Conservation (phyloP, 148 eudicot genomes). For the Spergularia marina region DNA sequence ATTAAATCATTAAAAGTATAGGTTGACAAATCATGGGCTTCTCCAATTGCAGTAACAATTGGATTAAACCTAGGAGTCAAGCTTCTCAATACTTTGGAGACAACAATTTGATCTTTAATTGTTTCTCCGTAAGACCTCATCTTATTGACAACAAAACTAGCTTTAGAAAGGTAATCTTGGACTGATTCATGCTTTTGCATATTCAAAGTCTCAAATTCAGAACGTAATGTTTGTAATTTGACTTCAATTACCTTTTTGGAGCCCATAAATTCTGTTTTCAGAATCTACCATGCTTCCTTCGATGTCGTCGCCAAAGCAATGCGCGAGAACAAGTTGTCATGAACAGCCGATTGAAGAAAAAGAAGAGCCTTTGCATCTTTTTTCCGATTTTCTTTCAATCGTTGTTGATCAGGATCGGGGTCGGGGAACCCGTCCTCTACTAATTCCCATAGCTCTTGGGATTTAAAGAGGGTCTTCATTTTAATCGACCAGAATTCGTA, state of each 20-base stretch:
- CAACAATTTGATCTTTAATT: not conserved
- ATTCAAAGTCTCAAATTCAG: not conserved
- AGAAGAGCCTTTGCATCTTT: not conserved
- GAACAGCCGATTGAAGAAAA: not conserved
- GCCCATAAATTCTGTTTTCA: not conserved
- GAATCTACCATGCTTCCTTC: not conserved
- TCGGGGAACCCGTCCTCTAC: not conserved
- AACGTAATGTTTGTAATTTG: not conserved
- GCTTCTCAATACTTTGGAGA: too few relatives aligned
- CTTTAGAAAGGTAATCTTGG: not conserved
- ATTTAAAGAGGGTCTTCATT: not conserved
- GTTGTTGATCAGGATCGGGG: not conserved
- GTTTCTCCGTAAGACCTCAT: not conserved
- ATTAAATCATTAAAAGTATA: too few relatives aligned
- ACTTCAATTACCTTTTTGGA: not conserved
- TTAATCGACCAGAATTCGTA: not conserved
- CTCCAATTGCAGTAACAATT: too few relatives aligned
- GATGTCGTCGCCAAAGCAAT: not conserved
- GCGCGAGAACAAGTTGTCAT: not conserved
- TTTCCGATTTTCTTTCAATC: not conserved
- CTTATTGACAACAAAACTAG: not conserved
- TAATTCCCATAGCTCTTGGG: constrained; percentile 1
- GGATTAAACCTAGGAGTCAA: too few relatives aligned
- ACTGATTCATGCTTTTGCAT: not conserved
- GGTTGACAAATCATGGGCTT: too few relatives aligned